Conservation (phyloP, 495 filamentous ascomycete species). For the Hypomontagnella submonticulosa region DNA sequence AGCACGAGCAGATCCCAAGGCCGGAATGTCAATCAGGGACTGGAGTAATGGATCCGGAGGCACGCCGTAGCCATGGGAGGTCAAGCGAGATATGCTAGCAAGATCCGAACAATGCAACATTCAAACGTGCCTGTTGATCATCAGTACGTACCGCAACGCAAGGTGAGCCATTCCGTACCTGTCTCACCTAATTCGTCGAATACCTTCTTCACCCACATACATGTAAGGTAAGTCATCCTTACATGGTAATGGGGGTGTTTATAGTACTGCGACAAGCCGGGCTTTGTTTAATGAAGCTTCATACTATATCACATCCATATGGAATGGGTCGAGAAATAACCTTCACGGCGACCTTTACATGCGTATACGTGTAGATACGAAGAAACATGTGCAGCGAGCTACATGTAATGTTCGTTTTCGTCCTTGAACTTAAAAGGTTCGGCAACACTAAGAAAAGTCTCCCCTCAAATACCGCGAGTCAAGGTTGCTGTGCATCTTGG, state of each 20-base stretch:
- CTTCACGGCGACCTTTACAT: too few species aligned
- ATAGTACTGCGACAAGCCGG: background rate
- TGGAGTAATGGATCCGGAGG: conserved; percentile 19
- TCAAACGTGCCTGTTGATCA: conserved; percentile 44
- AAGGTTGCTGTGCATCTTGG: conserved; percentile 26
- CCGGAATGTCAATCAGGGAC: conserved; percentile 34
- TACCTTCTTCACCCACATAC: conserved; percentile 22
- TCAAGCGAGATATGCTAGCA: conserved; percentile 43
- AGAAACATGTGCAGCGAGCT: conserved; percentile 10
- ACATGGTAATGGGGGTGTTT: conserved; percentile 14
- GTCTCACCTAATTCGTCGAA: conserved; percentile 32
- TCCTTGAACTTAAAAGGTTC: conserved; percentile 24
- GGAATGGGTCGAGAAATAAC: conserved; percentile 19
- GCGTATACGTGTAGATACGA: background rate
- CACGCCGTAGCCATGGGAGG: conserved; percentile 14
- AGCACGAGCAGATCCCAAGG: conserved; percentile 15
- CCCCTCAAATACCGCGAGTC: conserved; percentile 29
- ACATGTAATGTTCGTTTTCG: conserved; percentile 15
- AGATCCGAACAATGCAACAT: conserved; percentile 43
- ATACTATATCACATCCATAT: conserved; percentile 8
- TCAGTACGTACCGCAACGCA: conserved; percentile 24
- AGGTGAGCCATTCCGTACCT: conserved; percentile 27
- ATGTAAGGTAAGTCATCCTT: background rate
- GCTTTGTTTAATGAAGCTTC: conserved; percentile 11
- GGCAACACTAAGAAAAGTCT: conserved; percentile 28